Conservation (phyloP, 2,329 filamentous ascomycete species). For the Pyrenophora graminea region DNA sequence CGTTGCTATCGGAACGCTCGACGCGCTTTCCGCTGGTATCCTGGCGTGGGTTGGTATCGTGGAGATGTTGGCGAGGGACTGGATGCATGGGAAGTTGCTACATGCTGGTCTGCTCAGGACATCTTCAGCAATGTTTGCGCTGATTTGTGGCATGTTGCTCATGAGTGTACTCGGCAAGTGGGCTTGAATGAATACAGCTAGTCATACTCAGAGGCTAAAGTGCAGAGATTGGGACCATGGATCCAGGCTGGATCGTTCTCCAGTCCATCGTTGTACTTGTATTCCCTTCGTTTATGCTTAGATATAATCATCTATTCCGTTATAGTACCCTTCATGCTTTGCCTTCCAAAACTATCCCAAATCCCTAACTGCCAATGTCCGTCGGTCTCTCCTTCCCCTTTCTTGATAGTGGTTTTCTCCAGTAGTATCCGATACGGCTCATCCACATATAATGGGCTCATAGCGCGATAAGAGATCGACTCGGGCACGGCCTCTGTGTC, state of each 20-base stretch:
- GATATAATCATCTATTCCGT: too few species aligned
- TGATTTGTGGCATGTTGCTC: conserved; percentile 66
- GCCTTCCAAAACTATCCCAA: neutral
- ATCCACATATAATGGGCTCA: conserved; percentile 39
- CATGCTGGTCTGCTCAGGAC: conserved; percentile 57
- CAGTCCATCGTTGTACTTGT: too few species aligned
- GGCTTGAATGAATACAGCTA: conserved; percentile 54
- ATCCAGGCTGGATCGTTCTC: too few species aligned
- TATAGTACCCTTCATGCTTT: too few species aligned
- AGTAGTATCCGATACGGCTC: conserved; percentile 39
- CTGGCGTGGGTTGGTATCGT: conserved; percentile 79
- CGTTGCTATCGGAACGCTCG: conserved; percentile 72
- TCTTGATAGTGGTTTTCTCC: neutral
- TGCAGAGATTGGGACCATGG: too few species aligned
- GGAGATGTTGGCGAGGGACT: conserved; percentile 79
- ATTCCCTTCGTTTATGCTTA: too few species aligned
- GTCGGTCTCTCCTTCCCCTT: too few species aligned
- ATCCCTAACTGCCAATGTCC: conserved; percentile 32
- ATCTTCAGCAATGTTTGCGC: conserved; percentile 54
- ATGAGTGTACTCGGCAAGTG: conserved; percentile 79
- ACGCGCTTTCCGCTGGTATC: conserved; percentile 75
- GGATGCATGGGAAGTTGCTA: conserved; percentile 61
- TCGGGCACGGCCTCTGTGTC: conserved; percentile 27
- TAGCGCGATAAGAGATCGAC: conserved; percentile 37
- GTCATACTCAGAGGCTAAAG: too few species aligned